Conservation (phyloP, 176 grass and related monocot genomes). For the Zoysia japonica region DNA sequence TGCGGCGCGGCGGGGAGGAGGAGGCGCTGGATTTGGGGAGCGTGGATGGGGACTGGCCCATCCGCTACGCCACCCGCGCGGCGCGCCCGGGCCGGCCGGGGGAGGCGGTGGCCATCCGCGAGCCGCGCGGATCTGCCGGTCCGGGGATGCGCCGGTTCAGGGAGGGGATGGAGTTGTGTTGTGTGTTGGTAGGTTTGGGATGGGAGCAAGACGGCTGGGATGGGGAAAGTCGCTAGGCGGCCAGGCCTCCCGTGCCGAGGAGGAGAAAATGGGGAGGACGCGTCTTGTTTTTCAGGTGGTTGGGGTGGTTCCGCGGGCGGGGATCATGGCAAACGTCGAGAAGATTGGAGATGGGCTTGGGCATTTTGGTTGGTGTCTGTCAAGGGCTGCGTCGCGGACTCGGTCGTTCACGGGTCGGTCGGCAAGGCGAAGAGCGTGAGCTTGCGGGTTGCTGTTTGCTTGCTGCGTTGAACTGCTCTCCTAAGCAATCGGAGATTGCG, state of each 20-base stretch:
- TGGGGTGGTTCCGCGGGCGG: not conserved
- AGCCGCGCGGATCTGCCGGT: slow-evolving; percentile 47
- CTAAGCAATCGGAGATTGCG: not conserved
- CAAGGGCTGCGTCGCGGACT: not conserved
- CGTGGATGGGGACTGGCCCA: slow-evolving; percentile 42
- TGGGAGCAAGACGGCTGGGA: not conserved
- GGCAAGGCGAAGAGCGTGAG: not conserved
- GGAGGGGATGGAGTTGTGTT: not conserved
- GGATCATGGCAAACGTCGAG: not conserved
- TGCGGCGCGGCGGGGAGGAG: slow-evolving; percentile 26
- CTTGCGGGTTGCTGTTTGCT: not conserved
- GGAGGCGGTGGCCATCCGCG: slow-evolving; percentile 37
- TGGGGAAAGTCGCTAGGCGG: slow-evolving; percentile 16
- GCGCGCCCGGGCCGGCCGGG: slow-evolving; percentile 27
- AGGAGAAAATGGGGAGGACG: not conserved
- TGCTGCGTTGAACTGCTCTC: not conserved
- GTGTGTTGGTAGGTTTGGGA: not conserved
- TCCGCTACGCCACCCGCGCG: slow-evolving; percentile 34
- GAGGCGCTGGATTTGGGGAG: slow-evolving; percentile 29
- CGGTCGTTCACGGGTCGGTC: not conserved
- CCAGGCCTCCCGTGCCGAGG: not conserved
- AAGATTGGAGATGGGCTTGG: not conserved
- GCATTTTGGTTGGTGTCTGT: not conserved
- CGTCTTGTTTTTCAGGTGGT: slow-evolving; percentile 28
- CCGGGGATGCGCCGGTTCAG: slow-evolving; percentile 2